Base-by-base conservation (phyloP, 2,329 filamentous ascomycete species). In the Colletotrichum sp. region DNA sequence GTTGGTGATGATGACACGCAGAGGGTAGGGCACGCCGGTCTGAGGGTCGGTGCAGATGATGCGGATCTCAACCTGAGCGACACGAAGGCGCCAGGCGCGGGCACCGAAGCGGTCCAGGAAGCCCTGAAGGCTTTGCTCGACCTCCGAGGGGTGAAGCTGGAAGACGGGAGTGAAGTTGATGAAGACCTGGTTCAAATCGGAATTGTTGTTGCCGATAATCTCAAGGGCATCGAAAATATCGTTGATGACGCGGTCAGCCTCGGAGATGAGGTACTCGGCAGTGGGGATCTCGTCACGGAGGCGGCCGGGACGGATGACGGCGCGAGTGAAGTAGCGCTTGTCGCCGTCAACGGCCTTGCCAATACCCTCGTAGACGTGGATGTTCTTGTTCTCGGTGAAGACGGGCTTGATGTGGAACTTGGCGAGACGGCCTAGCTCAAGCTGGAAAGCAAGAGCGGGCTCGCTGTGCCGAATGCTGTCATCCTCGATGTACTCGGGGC, bases 81-180 rank as follows among this genome's bases (percentile, higher is more conserved):
- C 96, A 88, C 97, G 96, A 64, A 99, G 93, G 81, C 97, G 93
- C 96, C 98, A 99, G 78, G 95, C 95, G 81, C 97, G 95, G 80
- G 95, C 94, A 80, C 97, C 97, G 82, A 99, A 99, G 78, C 97
- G 95, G 82, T 99, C 97, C 80, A 99, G 89, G 92, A 99, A 99
- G 72, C 96, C 96, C 82, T 94, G 95, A 28, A 99, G 92, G 34
- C 95, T 96, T 86, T 98, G 92, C 87, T 99, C 96, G 18, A 99
- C 95, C 87, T 98, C 95, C 76, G 92, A 88, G 5, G 97, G 96
- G 82, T 95, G 90, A 65, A 99, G 92, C 84, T 96, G 95, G 93
- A 99, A 99, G 75, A 98, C 95, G 12, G 96, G 95, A 0, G 95
- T 97, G 89, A 99, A 99, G 91, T 99, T 99, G 90, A 99, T 97